Conservation (phyloP, 768 basidiomycete species). For the Mycena latifolia region DNA sequence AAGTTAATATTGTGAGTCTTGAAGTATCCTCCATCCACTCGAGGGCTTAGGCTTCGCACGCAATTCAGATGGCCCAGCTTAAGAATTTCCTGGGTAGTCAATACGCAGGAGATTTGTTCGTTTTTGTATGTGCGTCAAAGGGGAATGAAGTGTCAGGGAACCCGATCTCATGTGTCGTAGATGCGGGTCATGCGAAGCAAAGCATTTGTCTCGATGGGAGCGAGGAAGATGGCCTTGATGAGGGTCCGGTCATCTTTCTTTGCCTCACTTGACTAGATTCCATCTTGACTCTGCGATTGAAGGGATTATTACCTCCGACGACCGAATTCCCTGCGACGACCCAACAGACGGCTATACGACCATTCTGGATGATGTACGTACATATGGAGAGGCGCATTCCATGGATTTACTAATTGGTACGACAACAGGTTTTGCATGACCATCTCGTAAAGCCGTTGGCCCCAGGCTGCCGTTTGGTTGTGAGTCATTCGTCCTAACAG, state of each 20-base stretch:
- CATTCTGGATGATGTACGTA: conserved; percentile 12
- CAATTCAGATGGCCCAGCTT: conserved; percentile 4
- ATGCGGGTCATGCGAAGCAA: conserved; percentile 13
- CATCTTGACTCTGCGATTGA: background rate
- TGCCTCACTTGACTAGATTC: background rate
- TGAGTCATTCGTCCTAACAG: background rate
- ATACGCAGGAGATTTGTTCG: conserved; percentile 11
- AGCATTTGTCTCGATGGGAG: conserved; percentile 4
- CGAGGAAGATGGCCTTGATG: conserved; percentile 14
- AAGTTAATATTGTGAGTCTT: conserved; percentile 10
- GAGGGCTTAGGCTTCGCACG: too few species aligned
- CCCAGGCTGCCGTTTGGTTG: conserved; percentile 2
- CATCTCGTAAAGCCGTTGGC: conserved; percentile 16
- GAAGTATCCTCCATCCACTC: too few species aligned
- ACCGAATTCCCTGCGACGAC: background rate
- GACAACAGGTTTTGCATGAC: conserved; percentile 4
- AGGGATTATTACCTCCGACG: conserved; percentile 10
- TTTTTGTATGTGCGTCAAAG: conserved; percentile 7
- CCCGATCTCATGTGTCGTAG: background rate
- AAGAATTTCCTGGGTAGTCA: background rate
- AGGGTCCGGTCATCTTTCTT: background rate
- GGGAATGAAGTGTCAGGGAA: background rate
- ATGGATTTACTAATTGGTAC: background rate
- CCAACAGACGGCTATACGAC: background rate
- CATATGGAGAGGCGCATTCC: too few species aligned